Base-by-base conservation (phyloP, 176 grass and related monocot species). In the Rhynchospora breviuscula region DNA sequence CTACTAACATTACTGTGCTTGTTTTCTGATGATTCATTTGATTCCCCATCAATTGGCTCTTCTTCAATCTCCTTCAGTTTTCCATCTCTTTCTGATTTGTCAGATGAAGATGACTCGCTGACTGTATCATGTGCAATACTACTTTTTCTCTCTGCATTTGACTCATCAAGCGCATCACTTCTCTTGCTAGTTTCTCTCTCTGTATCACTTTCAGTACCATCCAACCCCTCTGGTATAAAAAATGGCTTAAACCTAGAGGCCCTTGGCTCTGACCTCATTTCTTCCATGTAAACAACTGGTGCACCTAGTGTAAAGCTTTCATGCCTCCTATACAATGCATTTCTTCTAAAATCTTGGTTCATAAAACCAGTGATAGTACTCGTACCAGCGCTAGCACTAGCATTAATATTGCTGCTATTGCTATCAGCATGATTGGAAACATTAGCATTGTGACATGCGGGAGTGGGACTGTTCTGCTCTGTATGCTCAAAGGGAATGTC, bases 241-340 rank as follows among this genome's bases (percentile, higher is more conserved):
- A 54, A 86, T 31, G 84, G 84, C n/a, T 79, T 84, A 48, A 89
- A 86, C 65, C 88, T 86, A 3, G 78, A 79, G 62, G 59, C 40
- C 45, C 45, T 52, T 10, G 44, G 53, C 35, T 81, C 79, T 81
- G 80, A 45, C 62, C 80, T 82, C 46, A 82, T 21, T 23, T 84
- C 80, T n/a, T 56, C 80, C 52, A 79, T 63, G 60, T 14, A 81
- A 66, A 66, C 59, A 80, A 86, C 81, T 19, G 79, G 83, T 57
- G 71, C 62, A 6, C 88, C 88, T 10, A 84, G 59, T 7, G 81
- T 84, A 69, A 90, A 90, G 68, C 88, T 90, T 74, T 87, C 85
- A 33, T 90, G 80, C 45, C 88, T 90, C 70, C 80, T 84, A 86
- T 78, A 84, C 54, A 89, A 62, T 0, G 79, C 18, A 84, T 90